Base-by-base conservation (phyloP, 768 basidiomycete genomes). In the Mycena amicta region DNA sequence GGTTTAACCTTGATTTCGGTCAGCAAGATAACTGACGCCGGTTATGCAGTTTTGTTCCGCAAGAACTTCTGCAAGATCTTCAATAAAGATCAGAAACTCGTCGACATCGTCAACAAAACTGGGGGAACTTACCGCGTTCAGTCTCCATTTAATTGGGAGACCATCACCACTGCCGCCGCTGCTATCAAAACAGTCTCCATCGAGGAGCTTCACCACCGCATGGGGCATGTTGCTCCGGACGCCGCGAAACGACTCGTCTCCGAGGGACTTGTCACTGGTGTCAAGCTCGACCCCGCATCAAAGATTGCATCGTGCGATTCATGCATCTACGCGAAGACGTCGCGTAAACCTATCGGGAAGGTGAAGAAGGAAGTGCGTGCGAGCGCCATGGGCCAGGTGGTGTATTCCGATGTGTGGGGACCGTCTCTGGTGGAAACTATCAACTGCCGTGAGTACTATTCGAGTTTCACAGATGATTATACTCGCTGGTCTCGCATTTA, bases 361-460 rank as follows among this genome's bases (percentile, higher is more conserved):
- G 64, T 57, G 4, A 64, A 66, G 20, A 39, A 53, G n/a, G 65
- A 60, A 4, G 46, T 59, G 18, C 54, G 64, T 4, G 65, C 72
- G 4, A 23, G 49, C 20, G 52, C 33, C 0, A 65, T 73, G 53
- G 73, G 74, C 2, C 70, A 72, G 0, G 67, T 70, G 23, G 68
- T 76, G 13, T 70, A 75, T 40, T 67, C 68, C 0, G 72, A 79
- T 58, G 55, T 79, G 1, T 78, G 75, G 74, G 75, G 75, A 20
- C 74, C 74, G 3, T 56, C 73, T n/a, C 65, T 59, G 5, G 63
- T 68, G 2, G 20, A 61, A 1, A 67, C 68, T 3, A 26, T 72
- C 1, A 50, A 61, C 0, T 57, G 65, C 16, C 57, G 65, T 11
- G 22, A 41, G 0, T 78, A 78, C 52, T 74, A 70, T 51, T 60